phyloP scores from a whole-genome alignment of 2,329 filamentous ascomycete genomes.

The Dactylonectria macrodidyma region DNA sequence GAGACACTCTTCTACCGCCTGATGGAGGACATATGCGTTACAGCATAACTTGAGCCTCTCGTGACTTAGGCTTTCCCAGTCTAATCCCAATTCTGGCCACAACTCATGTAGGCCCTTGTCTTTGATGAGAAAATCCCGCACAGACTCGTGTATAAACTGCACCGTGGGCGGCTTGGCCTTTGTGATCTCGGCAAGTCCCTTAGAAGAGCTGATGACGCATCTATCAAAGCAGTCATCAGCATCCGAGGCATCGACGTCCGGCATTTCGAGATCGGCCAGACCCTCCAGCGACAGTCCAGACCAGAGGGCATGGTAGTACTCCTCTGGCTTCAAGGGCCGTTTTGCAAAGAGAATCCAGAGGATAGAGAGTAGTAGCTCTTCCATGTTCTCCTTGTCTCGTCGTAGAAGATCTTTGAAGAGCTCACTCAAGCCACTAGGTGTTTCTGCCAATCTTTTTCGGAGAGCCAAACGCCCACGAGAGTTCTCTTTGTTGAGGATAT shows the following conservation, averaged over 20 bases:
- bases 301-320: conserved; percentile 9
- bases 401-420: conserved; percentile 3
- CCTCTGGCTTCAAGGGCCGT: background rate
- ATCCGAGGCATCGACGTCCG: conserved; percentile 29
- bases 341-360: conserved; percentile 14
- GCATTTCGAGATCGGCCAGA: conserved; percentile 25
- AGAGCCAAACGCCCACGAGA: background rate
- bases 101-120: conserved; percentile 52
- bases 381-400: background rate
- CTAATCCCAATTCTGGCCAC: conserved; percentile 50
- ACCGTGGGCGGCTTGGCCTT: conserved; percentile 52
- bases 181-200: conserved; percentile 62
- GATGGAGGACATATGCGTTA: background rate
- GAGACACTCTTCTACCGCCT: too few relatives aligned
- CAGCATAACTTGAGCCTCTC: conserved; percentile 45
- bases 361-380: conserved; percentile 11
- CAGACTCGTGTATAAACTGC: conserved; percentile 69
- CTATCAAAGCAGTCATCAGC: conserved; percentile 37
- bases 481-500: too few relatives aligned
- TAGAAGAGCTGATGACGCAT: conserved; percentile 58
- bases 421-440: conserved; percentile 5
- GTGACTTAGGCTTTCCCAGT: conserved; percentile 55
- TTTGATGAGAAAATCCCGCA: conserved; percentile 59
- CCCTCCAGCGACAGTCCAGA: background rate
- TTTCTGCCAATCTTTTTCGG: background rate